These are phyloP conservation scores for Mucuna pruriens DNA, from an alignment of 306 rosid species.

Conservation along the genomic window DNA sequence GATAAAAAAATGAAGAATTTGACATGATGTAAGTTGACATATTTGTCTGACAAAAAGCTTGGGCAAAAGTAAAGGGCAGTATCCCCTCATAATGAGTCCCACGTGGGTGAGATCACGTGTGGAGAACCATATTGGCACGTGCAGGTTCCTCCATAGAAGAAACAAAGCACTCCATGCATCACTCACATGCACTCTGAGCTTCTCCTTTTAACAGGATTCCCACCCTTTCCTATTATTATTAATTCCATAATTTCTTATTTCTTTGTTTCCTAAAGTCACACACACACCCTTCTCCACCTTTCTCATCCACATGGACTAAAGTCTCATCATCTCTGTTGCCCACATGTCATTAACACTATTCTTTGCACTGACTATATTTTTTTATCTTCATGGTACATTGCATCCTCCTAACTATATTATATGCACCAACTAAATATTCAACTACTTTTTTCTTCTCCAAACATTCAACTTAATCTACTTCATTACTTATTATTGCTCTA, in stretches of 20 bases:
- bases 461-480: background rate
- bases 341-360: constrained; percentile 1
- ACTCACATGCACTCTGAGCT: background rate
- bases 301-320: background rate
- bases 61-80: background rate
- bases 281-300: background rate
- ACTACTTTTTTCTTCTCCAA: background rate
- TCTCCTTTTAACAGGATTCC: background rate
- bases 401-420: background rate
- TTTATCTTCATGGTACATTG: background rate
- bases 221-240: background rate
- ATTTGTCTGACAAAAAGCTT: background rate
- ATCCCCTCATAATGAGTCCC: background rate
- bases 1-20: no score
- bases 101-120: background rate
- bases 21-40: background rate
- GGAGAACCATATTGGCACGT: background rate
- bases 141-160: background rate
- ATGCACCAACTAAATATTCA: background rate
- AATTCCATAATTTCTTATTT: background rate
- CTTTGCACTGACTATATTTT: background rate
- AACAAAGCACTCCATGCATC: background rate
- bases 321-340: background rate
- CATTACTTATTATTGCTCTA: background rate
- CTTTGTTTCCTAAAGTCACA: background rate